Evolutionary conservation across 352 stramenopile genomes (phyloP).

Genomic region (Phytophthora ohioensis): DNA sequence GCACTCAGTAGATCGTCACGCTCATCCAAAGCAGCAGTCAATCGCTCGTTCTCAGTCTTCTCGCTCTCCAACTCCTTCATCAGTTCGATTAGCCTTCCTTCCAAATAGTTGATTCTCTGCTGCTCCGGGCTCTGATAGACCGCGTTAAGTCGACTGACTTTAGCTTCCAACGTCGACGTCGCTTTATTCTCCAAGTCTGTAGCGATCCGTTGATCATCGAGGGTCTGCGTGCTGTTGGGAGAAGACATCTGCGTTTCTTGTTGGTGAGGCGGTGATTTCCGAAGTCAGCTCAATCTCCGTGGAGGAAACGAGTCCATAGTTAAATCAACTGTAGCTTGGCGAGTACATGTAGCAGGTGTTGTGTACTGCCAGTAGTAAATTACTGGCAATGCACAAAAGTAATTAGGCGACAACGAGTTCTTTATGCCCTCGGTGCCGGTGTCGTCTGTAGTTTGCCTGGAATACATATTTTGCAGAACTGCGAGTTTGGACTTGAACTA

Average conservation of each 20-base stretch:
- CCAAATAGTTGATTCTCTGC: slow-evolving; percentile 15
- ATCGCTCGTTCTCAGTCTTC: slow-evolving; percentile 9
- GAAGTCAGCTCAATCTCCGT: no score
- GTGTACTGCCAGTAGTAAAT: background rate
- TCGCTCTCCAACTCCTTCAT: slow-evolving; percentile 9
- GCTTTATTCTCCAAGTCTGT: background rate
- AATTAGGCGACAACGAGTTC: no score
- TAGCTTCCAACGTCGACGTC: background rate
- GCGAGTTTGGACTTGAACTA: no score
- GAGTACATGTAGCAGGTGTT: background rate
- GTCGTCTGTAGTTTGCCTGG: no score
- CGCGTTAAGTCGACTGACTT: background rate
- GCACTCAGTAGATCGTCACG: slow-evolving; percentile 10
- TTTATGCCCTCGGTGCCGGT: no score
- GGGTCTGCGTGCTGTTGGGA: no score
- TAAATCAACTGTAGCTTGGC: background rate
- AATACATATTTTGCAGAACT: no score
- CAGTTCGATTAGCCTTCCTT: slow-evolving; percentile 10
- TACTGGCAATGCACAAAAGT: no score
- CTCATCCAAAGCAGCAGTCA: slow-evolving; percentile 12
- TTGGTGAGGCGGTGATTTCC: no score
- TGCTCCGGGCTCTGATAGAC: slow-evolving; percentile 9
- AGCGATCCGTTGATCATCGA: background rate
- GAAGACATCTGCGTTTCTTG: no score
- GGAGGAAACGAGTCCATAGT: background rate